Evolutionary conservation across 2,329 filamentous ascomycete species (phyloP).

Genomic region (Davidsoniella eucalypti): DNA sequence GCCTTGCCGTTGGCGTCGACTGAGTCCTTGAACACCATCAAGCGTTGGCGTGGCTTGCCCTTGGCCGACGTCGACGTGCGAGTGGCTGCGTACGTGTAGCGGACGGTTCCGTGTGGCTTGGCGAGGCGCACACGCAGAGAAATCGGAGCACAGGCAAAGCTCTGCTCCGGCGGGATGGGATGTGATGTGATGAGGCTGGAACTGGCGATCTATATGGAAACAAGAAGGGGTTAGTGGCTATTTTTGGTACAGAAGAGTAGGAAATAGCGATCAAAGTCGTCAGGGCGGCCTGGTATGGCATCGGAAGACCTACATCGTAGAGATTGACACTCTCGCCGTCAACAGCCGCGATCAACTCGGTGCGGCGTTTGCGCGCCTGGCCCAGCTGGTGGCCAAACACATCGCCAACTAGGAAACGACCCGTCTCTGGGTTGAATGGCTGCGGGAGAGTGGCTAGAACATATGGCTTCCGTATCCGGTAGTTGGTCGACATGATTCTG

Average conservation of each 20-base stretch:
- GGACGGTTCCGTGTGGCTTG: constrained; percentile 30
- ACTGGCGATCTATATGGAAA: constrained; percentile 33
- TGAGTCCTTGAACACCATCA: constrained; percentile 43
- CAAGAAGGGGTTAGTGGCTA: constrained; percentile 13
- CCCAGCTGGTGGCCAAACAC: constrained; percentile 43
- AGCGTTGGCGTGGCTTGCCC: constrained; percentile 24
- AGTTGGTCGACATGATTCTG: constrained; percentile 36
- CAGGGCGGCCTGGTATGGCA: neutral
- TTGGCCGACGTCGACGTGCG: constrained; percentile 22
- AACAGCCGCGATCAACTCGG: constrained; percentile 46
- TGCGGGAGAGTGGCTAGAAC: constrained; percentile 42
- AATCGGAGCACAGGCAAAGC: constrained; percentile 44
- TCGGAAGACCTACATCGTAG: constrained; percentile 38
- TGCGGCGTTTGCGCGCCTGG: constrained; percentile 43
- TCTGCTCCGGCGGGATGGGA: constrained; percentile 47
- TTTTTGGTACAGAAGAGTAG: constrained; percentile 1
- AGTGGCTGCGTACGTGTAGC: constrained; percentile 46
- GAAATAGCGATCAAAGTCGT: neutral
- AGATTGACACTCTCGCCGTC: constrained; percentile 50
- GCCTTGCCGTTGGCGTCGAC: constrained; percentile 35
- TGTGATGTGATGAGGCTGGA: constrained; percentile 49
- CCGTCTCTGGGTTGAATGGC: constrained; percentile 33
- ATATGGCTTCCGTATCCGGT: constrained; percentile 48
- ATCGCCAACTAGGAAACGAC: constrained; percentile 39
- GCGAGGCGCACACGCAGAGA: constrained; percentile 38